These are phyloP conservation scores for Cyclanthera cordifolia DNA, from an alignment of 306 rosid species.

Conservation along the genomic window DNA sequence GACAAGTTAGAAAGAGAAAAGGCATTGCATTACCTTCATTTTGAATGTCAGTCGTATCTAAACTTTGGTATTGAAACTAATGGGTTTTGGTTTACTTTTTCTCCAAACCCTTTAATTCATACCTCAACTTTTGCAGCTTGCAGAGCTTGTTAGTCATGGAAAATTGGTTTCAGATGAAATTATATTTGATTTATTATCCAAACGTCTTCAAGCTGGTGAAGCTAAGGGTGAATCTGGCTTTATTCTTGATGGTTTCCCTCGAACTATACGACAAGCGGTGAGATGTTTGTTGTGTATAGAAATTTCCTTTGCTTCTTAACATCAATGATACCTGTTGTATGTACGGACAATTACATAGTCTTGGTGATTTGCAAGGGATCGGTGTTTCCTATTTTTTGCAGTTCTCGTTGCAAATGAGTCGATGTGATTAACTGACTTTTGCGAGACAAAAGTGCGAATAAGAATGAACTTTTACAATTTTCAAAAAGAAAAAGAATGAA, in stretches of 20 bases:
- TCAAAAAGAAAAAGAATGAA: background rate
- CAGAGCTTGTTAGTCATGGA: slow-evolving; percentile 35
- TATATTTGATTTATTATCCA: slow-evolving; percentile 30
- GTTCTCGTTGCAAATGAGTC: background rate
- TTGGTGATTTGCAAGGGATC: background rate
- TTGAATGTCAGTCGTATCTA: background rate
- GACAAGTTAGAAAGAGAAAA: background rate
- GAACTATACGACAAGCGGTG: slow-evolving; percentile 40
- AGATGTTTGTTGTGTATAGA: background rate
- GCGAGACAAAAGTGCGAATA: background rate
- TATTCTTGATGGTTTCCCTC: slow-evolving; percentile 42
- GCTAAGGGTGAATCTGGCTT: slow-evolving; percentile 36
- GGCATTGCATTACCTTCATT: background rate
- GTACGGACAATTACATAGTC: too few species aligned
- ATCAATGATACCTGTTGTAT: background rate
- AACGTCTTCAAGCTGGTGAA: slow-evolving; percentile 27
- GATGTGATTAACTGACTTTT: background rate
- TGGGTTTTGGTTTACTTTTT: background rate
- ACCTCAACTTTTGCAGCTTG: slow-evolving; percentile 22
- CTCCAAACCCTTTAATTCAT: background rate
- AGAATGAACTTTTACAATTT: background rate
- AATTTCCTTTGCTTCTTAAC: background rate
- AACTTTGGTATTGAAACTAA: background rate
- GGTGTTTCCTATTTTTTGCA: background rate
- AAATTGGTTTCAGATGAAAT: slow-evolving; percentile 43